These are phyloP conservation scores for Choanephora cucurbitarum DNA, from an alignment of 371 early-diverging fungal species.

Conservation along the genomic window DNA sequence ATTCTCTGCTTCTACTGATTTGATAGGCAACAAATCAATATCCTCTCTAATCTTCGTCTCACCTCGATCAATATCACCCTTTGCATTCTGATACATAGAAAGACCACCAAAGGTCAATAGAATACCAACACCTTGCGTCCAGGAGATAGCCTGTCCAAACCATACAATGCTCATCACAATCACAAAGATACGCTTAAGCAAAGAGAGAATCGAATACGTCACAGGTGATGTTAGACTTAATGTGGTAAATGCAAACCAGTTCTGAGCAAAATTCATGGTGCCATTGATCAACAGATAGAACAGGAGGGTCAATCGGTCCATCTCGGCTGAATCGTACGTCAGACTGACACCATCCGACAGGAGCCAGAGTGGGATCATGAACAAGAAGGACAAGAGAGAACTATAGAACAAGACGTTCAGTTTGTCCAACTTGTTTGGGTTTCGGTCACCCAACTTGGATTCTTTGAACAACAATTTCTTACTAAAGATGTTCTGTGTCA, in stretches of 20 bases:
- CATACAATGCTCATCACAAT: slow-evolving; percentile 84
- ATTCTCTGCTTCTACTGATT: background rate
- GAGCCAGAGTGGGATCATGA: slow-evolving; percentile 84
- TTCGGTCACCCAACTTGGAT: slow-evolving; percentile 24
- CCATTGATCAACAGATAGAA: slow-evolving; percentile 77
- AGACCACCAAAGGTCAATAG: slow-evolving; percentile 81
- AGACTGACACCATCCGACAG: slow-evolving; percentile 63
- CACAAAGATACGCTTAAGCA: slow-evolving; percentile 89
- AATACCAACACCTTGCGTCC: slow-evolving; percentile 75
- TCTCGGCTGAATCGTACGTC: background rate
- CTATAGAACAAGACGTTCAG: slow-evolving; percentile 19
- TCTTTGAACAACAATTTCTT: slow-evolving; percentile 73
- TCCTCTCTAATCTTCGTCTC: slow-evolving; percentile 35
- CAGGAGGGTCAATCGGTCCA: slow-evolving; percentile 24
- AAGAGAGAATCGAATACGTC: slow-evolving; percentile 85
- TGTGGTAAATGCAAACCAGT: slow-evolving; percentile 79
- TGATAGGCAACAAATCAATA: slow-evolving; percentile 24
- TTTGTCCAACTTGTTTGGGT: slow-evolving; percentile 49
- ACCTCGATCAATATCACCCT: slow-evolving; percentile 53
- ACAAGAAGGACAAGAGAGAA: slow-evolving; percentile 62
- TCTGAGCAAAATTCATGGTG: slow-evolving; percentile 77
- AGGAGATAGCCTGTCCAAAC: slow-evolving; percentile 75
- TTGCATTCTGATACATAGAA: slow-evolving; percentile 83
- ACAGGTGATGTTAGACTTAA: slow-evolving; percentile 80
- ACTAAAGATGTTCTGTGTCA: slow-evolving; percentile 81